Evolutionary conservation across 495 filamentous ascomycete genomes (phyloP), one percentile per base, ranked within the genome.

Genomic region (Aspergillus mulundensis): DNA sequence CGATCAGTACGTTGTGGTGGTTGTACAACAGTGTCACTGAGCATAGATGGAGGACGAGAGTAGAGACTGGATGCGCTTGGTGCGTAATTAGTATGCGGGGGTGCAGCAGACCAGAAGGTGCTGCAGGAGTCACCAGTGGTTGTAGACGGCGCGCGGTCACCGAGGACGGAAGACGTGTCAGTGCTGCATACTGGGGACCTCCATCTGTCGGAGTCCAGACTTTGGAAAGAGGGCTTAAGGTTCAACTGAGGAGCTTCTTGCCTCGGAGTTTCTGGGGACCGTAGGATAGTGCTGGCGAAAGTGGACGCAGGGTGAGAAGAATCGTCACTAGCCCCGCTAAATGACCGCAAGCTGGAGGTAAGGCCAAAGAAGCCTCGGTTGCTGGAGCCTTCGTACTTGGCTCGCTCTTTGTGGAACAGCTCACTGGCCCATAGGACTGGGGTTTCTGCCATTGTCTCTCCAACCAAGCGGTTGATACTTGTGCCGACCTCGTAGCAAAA

Each of bases 341-440:
- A 76, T 23, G 83, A 69, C 1, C 75, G 68, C 43, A 71, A 58
- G 12, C 67, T 66, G 7, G 74, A 65, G 34, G 84, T 60, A 59
- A 78, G 53, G 60, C 79, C 66, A 60, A 79, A 66, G 59, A 80
- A 69, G 50, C 69, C 50, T 58, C 72, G 70, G 48, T 63, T 60
- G 16, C 80, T 80, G 28, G 79, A 82, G 47, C 85, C 84, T 58
- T 95, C 90, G 54, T 93, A 86, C 30, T 78, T 82, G 36, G 80
- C 81, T 53, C 90, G 86, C 61, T 97, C 93, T 50, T 86, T 80
- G 58, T 84, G 82, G 66, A 88, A 97, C 5, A 98, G 76, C 46
- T 92, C 90, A 64, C 91, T 97, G 0, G 91, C 91, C 90, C 90
- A 96, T 3, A 97, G 70, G 2, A 96, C 90, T 7, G 94, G 91